These are phyloP conservation scores for Gracilariopsis chorda DNA, from an alignment of 23 red algal genomes.

Conservation along the genomic window DNA sequence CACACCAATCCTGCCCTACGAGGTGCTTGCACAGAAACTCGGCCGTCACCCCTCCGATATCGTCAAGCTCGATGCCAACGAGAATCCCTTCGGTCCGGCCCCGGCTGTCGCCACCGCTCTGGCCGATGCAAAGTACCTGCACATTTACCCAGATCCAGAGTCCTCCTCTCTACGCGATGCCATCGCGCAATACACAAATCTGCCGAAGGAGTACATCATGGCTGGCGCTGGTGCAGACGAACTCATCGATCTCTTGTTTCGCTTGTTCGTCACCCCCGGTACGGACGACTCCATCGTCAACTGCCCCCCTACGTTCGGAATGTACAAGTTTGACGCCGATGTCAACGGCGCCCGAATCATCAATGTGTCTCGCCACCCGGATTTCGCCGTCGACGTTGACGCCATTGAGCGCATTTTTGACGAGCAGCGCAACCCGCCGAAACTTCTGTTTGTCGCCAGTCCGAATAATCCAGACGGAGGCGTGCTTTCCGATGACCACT, in stretches of 20 bases:
- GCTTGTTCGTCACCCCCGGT: slow-evolving; percentile 81
- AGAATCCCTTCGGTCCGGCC: slow-evolving; percentile 94
- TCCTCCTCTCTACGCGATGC: slow-evolving; percentile 67
- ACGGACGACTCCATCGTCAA: slow-evolving; percentile 71
- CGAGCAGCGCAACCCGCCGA: slow-evolving; percentile 12
- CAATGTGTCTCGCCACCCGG: slow-evolving; percentile 34
- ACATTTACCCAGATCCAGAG: slow-evolving; percentile 98
- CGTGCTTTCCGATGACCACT: slow-evolving; percentile 61
- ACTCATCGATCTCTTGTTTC: slow-evolving; percentile 94
- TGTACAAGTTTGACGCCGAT: slow-evolving; percentile 99
- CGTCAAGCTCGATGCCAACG: slow-evolving; percentile 99
- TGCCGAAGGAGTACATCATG: slow-evolving; percentile 71
- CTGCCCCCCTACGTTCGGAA: slow-evolving; percentile 97
- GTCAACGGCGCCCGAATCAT: slow-evolving; percentile 80
- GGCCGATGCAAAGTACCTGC: slow-evolving; percentile 65
- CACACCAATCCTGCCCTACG: slow-evolving; percentile 91
- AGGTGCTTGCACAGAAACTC: slow-evolving; percentile 79
- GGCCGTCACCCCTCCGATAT: slow-evolving; percentile 69
- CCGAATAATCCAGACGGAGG: slow-evolving; percentile 99
- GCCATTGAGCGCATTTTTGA: slow-evolving; percentile 81
- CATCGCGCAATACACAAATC: slow-evolving; percentile 70
- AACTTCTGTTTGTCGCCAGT: slow-evolving; percentile 86
- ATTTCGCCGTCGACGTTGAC: slow-evolving; percentile 65
- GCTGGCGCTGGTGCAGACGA: slow-evolving; percentile 96
- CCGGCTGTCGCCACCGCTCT: slow-evolving; percentile 67